phyloP scores from a whole-genome alignment of 2,329 filamentous ascomycete genomes.

The Epicoccum nigrum region DNA sequence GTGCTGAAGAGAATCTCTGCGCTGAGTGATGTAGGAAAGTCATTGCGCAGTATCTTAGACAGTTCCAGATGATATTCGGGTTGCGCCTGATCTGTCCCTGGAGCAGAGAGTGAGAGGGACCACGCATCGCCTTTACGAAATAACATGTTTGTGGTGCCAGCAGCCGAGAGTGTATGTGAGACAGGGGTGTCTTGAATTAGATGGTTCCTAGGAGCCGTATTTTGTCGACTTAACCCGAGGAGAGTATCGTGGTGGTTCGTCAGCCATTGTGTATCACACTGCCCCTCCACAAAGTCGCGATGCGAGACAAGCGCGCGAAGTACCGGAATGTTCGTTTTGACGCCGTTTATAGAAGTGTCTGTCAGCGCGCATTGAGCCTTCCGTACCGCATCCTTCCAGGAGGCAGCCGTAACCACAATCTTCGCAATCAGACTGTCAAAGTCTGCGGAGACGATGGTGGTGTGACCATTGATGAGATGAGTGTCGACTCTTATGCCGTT shows the following conservation, averaged over 20 bases:
- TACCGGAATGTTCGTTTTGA: conserved; percentile 64
- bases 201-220: conserved; percentile 3
- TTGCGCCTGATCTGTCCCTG: conserved; percentile 8
- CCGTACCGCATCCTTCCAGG: conserved; percentile 58
- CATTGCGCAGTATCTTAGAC: conserved; percentile 62
- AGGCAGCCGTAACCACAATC: conserved; percentile 61
- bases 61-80: conserved; percentile 60
- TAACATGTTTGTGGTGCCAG: conserved; percentile 47
- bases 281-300: conserved; percentile 55
- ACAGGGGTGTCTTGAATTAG: not conserved
- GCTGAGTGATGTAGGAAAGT: conserved; percentile 62
- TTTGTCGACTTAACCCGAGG: conserved; percentile 36
- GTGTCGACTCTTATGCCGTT: conserved; percentile 65
- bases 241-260: conserved; percentile 55
- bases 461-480: conserved; percentile 53
- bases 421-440: conserved; percentile 67
- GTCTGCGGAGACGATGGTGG: conserved; percentile 58
- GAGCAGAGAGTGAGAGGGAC: conserved; percentile 57
- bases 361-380: conserved; percentile 63
- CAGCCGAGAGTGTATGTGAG: conserved; percentile 9
- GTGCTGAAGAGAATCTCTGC: conserved; percentile 61
- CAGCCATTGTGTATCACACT: conserved; percentile 64
- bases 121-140: conserved; percentile 67
- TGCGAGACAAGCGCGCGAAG: conserved; percentile 61
- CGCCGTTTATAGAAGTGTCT: conserved; percentile 61